Percentiles rank a stretch among this genome's conserved stretches.
Conservation (phyloP, 306 rosid species). For the Quillaja saponaria region DNA sequence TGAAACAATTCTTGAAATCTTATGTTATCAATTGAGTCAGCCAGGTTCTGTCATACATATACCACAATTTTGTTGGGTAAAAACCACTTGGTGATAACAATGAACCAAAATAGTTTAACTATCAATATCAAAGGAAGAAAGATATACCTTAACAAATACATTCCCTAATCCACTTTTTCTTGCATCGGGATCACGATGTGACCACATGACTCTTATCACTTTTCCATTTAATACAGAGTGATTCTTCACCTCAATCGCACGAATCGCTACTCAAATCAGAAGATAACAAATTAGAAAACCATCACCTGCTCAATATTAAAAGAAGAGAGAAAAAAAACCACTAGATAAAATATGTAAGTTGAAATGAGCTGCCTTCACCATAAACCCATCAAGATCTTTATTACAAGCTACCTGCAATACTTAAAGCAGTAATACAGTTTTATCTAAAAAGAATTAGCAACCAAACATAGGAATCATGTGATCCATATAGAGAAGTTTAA, state of each 20-base stretch:
- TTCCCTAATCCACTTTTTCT: slow-evolving; percentile 71
- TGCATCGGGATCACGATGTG: slow-evolving; percentile 72
- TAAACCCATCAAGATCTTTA: too few species aligned
- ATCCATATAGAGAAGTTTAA: too few species aligned
- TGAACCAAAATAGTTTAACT: slow-evolving; percentile 17
- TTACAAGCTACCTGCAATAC: too few species aligned
- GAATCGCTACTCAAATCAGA: slow-evolving; percentile 47
- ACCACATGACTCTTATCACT: slow-evolving; percentile 77
- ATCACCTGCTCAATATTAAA: neutral
- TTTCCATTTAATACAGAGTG: slow-evolving; percentile 62
- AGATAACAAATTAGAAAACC: slow-evolving; percentile 7
- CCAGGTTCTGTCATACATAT: slow-evolving; percentile 56
- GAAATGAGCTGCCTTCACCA: too few species aligned
- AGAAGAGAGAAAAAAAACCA: neutral
- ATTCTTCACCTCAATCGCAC: slow-evolving; percentile 66
- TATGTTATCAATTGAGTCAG: slow-evolving; percentile 51
- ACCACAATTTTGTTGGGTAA: slow-evolving; percentile 20
- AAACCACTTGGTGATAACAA: slow-evolving; percentile 18
- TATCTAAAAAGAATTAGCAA: too few species aligned
- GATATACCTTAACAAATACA: slow-evolving; percentile 79
- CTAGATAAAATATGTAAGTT: too few species aligned
- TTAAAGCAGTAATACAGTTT: too few species aligned
- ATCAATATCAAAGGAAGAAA: neutral
- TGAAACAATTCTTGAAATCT: slow-evolving; percentile 62
- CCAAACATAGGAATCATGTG: too few species aligned